A percentile compares a stretch with the other conserved stretches of the same genome.
Conservation (phyloP, 352 stramenopile genomes). For the Chloridella minuta region DNA sequence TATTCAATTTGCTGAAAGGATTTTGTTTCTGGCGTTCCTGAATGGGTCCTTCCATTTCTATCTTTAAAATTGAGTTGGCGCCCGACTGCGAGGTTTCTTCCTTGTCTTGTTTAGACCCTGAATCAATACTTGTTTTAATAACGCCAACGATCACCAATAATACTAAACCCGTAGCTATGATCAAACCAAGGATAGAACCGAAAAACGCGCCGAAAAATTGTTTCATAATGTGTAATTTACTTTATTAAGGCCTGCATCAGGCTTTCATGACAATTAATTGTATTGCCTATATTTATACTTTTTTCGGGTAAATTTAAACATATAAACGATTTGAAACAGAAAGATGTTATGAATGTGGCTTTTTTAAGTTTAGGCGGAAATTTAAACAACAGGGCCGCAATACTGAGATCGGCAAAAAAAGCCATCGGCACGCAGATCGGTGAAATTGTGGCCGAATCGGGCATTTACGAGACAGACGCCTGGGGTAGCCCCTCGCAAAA, state of each 20-base stretch:
- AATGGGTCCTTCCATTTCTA: background rate
- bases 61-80: background rate
- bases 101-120: background rate
- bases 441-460: background rate
- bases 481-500: background rate
- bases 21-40: background rate
- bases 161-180: background rate
- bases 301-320: background rate
- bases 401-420: no score
- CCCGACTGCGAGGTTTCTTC: background rate
- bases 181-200: background rate
- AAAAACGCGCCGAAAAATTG: background rate
- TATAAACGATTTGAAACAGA: background rate
- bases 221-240: no score
- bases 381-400: background rate
- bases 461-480: background rate
- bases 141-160: background rate
- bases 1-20: background rate
- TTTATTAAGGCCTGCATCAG: no score
- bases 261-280: no score
- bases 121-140: background rate
- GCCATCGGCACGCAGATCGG: background rate
- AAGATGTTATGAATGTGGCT: background rate
- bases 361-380: background rate
- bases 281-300: no score